A percentile compares a stretch with the other conserved stretches of the same genome.
Conservation (phyloP, 768 basidiomycete species). For the Suillus weaverae region DNA sequence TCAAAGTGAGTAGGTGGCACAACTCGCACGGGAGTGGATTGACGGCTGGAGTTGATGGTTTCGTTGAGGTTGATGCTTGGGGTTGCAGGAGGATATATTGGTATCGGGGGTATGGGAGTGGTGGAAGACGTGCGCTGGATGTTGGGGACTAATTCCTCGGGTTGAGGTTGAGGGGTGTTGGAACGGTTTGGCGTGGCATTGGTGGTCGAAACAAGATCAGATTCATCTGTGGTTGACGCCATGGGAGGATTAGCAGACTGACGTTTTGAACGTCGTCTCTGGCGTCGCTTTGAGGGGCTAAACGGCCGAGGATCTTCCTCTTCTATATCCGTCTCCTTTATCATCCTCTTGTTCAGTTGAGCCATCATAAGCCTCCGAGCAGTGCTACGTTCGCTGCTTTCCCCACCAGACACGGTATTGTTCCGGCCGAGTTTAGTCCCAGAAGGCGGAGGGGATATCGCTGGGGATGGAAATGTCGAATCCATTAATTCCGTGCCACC, state of each 20-base stretch:
- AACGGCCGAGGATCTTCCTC: conserved; percentile 42
- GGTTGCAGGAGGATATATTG: conserved; percentile 25
- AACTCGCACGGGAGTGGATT: conserved; percentile 34
- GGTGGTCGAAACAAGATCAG: conserved; percentile 40
- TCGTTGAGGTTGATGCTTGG: conserved; percentile 32
- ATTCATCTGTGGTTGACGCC: conserved; percentile 47
- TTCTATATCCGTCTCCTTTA: conserved; percentile 63
- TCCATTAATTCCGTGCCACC: conserved; percentile 59
- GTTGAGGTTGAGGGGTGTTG: conserved; percentile 48
- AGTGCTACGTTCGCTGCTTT: conserved; percentile 50
- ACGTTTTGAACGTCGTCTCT: conserved; percentile 51
- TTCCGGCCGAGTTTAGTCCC: conserved; percentile 56
- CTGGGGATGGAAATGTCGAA: conserved; percentile 48
- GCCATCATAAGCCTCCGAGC: conserved; percentile 69
- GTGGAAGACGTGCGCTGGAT: conserved; percentile 26
- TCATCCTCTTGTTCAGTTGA: conserved; percentile 51
- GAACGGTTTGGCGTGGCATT: conserved; percentile 62
- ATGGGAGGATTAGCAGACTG: conserved; percentile 40
- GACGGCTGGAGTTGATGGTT: conserved; percentile 29
- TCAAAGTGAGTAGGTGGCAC: conserved; percentile 41
- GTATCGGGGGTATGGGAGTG: conserved; percentile 33
- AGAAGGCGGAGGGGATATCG: conserved; percentile 48
- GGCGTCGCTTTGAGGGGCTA: conserved; percentile 50
- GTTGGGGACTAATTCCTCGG: conserved; percentile 19
- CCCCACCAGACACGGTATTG: conserved; percentile 82